Evolutionary conservation across 2,329 filamentous ascomycete species (phyloP), one percentile per base, ranked within the genome.

Genomic region (Arthrobotrys conoides): DNA sequence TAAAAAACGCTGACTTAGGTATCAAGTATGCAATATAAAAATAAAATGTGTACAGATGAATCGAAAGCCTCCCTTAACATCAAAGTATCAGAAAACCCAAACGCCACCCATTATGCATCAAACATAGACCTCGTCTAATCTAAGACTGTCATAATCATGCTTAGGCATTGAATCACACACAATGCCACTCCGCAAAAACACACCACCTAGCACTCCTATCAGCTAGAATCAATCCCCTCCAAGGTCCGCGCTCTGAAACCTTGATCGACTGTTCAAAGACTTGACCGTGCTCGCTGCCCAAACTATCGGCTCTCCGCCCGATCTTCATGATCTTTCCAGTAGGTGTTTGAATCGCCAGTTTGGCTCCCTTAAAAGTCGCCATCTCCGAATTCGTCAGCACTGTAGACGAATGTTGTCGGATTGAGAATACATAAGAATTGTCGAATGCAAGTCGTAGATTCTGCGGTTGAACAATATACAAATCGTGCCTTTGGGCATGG

Each of bases 361-460:
- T 99, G 4, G 96, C 96, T 1, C 96, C 95, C 84, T 99, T 99
- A 83, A 51, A 67, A 41, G 55, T 73, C 14, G 68, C 63, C 67
- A 78, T 67, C 76, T 84, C 80, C 18, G 83, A 82, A 69, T 83
- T 84, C 30, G 84, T 83, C 30, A 85, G 82, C 0, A 88, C 85
- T 0, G 88, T 88, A 0, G 93, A 91, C 0, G 94, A 93, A 83
- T 99, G 94, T 83, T 99, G 96, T 55, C 96, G 92, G 78, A 99
- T 92, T 67, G 92, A 92, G 84, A 99, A 99, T 30, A 99, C 95
- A 83, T 97, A 99, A 0, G 96, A 99, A 84, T 99, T 98, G 86
- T 98, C 97, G 71, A 97, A 87, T 0, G 93, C 94, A 30, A 99
- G 87, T 27, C 91, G 90, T 80, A 91, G 89, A 84, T 96, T 99